These are phyloP conservation scores for Acrodontium crateriforme DNA, from an alignment of 2,329 filamentous ascomycete species.

Conservation along the genomic window DNA sequence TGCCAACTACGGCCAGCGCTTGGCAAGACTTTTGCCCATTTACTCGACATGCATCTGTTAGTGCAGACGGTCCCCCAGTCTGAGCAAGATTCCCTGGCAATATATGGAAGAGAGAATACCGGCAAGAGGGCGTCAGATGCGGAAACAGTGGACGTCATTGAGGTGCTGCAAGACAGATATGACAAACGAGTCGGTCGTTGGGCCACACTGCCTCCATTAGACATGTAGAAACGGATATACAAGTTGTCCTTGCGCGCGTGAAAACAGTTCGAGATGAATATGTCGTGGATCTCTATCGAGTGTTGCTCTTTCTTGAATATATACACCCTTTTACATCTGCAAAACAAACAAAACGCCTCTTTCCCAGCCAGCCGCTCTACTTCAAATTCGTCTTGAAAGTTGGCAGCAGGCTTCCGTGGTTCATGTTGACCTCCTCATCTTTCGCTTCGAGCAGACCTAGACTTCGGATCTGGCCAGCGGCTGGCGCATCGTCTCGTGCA, in stretches of 20 bases:
- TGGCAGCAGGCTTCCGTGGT: conserved; percentile 30
- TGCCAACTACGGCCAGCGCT: conserved; percentile 25
- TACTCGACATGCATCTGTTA: conserved; percentile 29
- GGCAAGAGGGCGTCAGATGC: conserved; percentile 8
- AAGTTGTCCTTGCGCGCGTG: too few relatives aligned
- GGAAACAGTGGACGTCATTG: conserved; percentile 25
- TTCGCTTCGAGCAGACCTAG: conserved; percentile 66
- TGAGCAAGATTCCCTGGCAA: conserved; percentile 21
- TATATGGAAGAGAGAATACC: conserved; percentile 13
- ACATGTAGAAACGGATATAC: too few relatives aligned
- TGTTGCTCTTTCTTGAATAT: too few relatives aligned
- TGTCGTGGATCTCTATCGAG: too few relatives aligned
- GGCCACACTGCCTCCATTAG: too few relatives aligned
- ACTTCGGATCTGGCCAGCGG: conserved; percentile 73
- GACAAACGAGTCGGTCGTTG: conserved; percentile 26
- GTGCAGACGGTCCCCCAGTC: conserved; percentile 23
- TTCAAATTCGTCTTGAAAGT: conserved; percentile 12
- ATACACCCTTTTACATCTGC: too few relatives aligned
- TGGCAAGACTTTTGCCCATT: conserved; percentile 21
- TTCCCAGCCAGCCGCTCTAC: too few relatives aligned
- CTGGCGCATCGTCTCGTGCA: conserved; percentile 67
- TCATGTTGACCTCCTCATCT: conserved; percentile 55
- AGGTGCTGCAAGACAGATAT: conserved; percentile 30
- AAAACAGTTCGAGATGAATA: too few relatives aligned
- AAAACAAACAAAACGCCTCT: too few relatives aligned